phyloP scores from a whole-genome alignment of 805 yeast genomes.

The Osmozyma mogii region DNA sequence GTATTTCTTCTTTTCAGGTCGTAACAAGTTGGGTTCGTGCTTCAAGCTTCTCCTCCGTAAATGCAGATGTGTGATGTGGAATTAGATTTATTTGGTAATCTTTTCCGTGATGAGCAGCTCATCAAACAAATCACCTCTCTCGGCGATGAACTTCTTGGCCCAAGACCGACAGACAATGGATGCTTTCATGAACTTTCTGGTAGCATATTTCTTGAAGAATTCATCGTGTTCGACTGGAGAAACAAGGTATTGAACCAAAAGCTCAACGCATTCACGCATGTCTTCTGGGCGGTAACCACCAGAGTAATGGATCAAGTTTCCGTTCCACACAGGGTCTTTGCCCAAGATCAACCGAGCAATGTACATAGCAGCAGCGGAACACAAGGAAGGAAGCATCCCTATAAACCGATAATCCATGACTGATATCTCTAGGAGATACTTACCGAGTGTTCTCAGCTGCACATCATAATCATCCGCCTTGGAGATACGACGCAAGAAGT shows the following conservation, averaged over 20 bases:
- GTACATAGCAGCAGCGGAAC: constrained; percentile 87
- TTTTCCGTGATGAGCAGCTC: constrained; percentile 9
- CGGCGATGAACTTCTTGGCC: constrained; percentile 57
- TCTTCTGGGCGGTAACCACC: constrained; percentile 80
- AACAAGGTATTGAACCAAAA: constrained; percentile 68
- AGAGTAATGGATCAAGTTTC: constrained; percentile 80
- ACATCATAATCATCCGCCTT: constrained; percentile 88
- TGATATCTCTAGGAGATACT: constrained; percentile 72
- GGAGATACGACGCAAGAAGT: constrained; percentile 78
- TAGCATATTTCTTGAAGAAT: constrained; percentile 87
- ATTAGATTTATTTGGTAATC: constrained; percentile 2
- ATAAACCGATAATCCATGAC: constrained; percentile 70
- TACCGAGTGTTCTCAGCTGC: constrained; percentile 76
- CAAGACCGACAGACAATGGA: constrained; percentile 73
- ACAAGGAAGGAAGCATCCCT: constrained; percentile 63
- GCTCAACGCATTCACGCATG: constrained; percentile 61
- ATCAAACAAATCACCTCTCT: constrained; percentile 37
- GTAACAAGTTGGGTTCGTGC: no score
- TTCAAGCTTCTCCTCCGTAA: no score
- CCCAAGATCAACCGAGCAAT: constrained; percentile 69
- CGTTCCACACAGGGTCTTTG: constrained; percentile 66
- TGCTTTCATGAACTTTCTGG: constrained; percentile 82
- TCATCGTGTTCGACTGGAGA: constrained; percentile 86
- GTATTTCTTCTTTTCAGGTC: no score
- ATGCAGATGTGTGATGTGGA: not conserved